Evolutionary conservation across 2,329 filamentous ascomycete species (phyloP).

Genomic region (Helotiales sp.): DNA sequence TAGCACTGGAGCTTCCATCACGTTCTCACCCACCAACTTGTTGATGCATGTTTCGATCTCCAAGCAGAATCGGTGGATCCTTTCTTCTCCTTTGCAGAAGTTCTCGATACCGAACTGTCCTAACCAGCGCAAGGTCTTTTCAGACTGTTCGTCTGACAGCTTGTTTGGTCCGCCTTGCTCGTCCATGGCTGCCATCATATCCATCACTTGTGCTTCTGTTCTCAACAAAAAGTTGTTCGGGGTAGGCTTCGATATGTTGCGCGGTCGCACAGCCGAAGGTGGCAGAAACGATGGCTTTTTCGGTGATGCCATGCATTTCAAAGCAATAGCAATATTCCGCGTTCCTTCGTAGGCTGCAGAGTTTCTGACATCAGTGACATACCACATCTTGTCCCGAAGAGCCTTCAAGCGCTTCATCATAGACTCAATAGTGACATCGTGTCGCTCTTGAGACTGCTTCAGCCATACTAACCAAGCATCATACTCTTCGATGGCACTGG

Average conservation of each 20-base stretch:
- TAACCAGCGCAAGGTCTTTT: constrained; percentile 81
- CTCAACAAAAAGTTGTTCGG: constrained; percentile 66
- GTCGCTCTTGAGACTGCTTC: constrained; percentile 77
- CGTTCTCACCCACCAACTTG: constrained; percentile 80
- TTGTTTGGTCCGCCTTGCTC: constrained; percentile 93
- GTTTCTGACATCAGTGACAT: constrained; percentile 88
- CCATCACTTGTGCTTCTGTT: constrained; percentile 81
- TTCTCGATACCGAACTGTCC: constrained; percentile 82
- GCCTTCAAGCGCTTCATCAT: constrained; percentile 74
- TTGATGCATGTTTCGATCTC: constrained; percentile 86
- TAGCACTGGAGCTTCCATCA: constrained; percentile 81
- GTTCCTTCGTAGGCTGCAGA: constrained; percentile 87
- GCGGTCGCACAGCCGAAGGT: constrained; percentile 39
- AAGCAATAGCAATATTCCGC: constrained; percentile 78
- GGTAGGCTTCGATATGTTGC: constrained; percentile 33
- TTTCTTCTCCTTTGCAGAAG: constrained; percentile 91
- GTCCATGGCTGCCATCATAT: constrained; percentile 78
- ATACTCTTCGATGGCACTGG: constrained; percentile 73
- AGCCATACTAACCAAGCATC: constrained; percentile 82
- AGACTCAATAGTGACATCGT: constrained; percentile 70
- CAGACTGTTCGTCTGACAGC: constrained; percentile 90
- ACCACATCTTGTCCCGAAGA: constrained; percentile 97
- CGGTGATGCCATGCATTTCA: constrained; percentile 84
- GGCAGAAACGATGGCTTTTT: constrained; percentile 39
- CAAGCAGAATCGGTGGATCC: constrained; percentile 90